A percentile compares a stretch with the other conserved stretches of the same genome.
Evolutionary conservation across 1,284 basidiomycete genomes (phyloP).

Genomic region (Sporisorium graminicola): DNA sequence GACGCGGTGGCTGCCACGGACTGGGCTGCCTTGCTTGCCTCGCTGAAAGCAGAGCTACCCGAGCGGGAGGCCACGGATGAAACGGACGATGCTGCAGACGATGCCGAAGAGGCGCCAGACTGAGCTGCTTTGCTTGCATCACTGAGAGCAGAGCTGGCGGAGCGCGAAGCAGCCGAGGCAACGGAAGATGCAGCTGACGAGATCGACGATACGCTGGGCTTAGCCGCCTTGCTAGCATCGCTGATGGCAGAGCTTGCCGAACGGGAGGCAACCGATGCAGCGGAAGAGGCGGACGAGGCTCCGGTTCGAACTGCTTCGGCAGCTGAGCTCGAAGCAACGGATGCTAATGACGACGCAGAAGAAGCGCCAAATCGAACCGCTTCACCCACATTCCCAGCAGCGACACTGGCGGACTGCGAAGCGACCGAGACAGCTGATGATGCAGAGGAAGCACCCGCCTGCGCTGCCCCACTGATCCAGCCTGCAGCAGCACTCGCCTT

Average conservation of each 20-base stretch:
- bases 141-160: conserved; percentile 3
- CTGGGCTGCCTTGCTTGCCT: neutral
- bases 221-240: neutral
- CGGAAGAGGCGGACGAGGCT: neutral
- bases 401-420: conserved; percentile 2
- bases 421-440: conserved; percentile 6
- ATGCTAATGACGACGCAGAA: conserved; percentile 7
- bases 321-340: conserved; percentile 15
- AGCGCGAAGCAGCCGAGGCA: conserved; percentile 6
- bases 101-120: conserved; percentile 1
- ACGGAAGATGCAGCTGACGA: conserved; percentile 10
- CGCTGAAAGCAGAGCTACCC: conserved; percentile 3
- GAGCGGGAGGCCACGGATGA: conserved; percentile 13
- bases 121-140: conserved; percentile 7
- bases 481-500: conserved; percentile 3
- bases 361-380: conserved; percentile 12
- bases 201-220: neutral
- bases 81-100: conserved; percentile 11
- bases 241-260: conserved; percentile 5
- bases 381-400: neutral
- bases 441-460: conserved; percentile 6
- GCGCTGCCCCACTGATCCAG: neutral
- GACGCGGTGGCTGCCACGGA: neutral
- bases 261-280: conserved; percentile 6
- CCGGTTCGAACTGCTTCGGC: neutral